A percentile compares a stretch with the other conserved stretches of the same genome.
phyloP scores from a whole-genome alignment of 768 basidiomycete genomes.

The Trametes sanguinea region DNA sequence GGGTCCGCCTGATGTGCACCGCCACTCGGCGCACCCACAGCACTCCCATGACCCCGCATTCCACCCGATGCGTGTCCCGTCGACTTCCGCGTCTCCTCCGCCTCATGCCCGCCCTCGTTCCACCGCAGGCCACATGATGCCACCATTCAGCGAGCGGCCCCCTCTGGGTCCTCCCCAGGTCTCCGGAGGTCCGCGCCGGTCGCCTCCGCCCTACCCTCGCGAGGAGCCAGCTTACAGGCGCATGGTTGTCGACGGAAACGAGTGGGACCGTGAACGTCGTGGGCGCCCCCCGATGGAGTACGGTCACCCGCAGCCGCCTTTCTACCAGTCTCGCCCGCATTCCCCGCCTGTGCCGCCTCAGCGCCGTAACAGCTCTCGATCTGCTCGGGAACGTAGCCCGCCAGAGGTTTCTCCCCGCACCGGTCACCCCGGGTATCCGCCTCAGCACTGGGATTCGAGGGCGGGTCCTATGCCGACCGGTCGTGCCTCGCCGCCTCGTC shows the following conservation, averaged over 20 bases:
- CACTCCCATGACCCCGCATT: conserved; percentile 62
- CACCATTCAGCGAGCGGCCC: conserved; percentile 37
- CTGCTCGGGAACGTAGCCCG: conserved; percentile 31
- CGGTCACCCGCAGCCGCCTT: conserved; percentile 32
- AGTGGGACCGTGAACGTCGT: conserved; percentile 50
- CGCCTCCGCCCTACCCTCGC: conserved; percentile 59
- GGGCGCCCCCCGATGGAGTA: conserved; percentile 22
- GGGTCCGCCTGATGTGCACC: conserved; percentile 42
- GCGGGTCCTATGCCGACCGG: conserved; percentile 36
- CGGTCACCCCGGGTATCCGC: conserved; percentile 40
- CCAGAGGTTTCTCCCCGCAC: conserved; percentile 59
- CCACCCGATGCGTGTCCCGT: conserved; percentile 53
- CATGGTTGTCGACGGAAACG: conserved; percentile 42
- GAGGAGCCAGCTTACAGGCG: conserved; percentile 64
- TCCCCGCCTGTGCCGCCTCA: conserved; percentile 35
- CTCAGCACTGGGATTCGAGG: conserved; percentile 62
- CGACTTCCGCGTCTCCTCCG: conserved; percentile 63
- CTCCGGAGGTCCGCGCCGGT: conserved; percentile 54
- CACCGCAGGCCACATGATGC: conserved; percentile 33
- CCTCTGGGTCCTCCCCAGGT: conserved; percentile 50
- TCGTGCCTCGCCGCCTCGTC: conserved; percentile 16
- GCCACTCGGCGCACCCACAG: conserved; percentile 47
- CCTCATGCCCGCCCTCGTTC: conserved; percentile 53
- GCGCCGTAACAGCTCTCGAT: conserved; percentile 52
- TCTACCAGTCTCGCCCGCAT: conserved; percentile 39